Conservation (phyloP, 305 asterid species). For the Fraxinus dipetala region DNA sequence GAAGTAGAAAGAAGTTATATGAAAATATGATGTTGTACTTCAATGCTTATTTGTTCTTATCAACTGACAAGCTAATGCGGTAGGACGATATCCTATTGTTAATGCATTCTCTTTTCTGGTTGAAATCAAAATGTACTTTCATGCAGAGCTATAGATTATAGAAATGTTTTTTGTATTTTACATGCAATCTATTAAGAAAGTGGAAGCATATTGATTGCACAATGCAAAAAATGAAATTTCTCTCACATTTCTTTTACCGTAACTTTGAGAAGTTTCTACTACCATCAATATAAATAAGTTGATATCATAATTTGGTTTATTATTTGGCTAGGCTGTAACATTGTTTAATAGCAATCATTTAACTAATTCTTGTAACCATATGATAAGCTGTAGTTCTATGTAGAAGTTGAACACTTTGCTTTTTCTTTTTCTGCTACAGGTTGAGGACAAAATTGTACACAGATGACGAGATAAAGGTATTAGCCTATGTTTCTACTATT, state of each 20-base stretch:
- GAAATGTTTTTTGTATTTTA: background rate
- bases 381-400: conserved; percentile 15
- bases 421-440: conserved; percentile 42
- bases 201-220: background rate
- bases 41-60: background rate
- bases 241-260: background rate
- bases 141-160: background rate
- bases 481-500: conserved; percentile 7
- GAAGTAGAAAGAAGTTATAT: background rate
- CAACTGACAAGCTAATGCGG: background rate
- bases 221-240: background rate
- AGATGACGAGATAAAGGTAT: conserved; percentile 89
- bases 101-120: background rate
- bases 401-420: conserved; percentile 26
- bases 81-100: background rate
- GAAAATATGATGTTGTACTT: background rate
- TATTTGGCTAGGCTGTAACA: background rate
- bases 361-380: conserved; percentile 7
- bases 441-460: conserved; percentile 68
- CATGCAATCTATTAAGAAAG: background rate
- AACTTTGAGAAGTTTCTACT: background rate
- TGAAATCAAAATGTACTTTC: background rate
- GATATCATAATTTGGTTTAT: background rate
- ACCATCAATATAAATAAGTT: background rate
- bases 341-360: background rate